A percentile compares a stretch with the other conserved stretches of the same genome.
phyloP scores from a whole-genome alignment of 352 stramenopile species.

The Phytopythium helicoides region DNA sequence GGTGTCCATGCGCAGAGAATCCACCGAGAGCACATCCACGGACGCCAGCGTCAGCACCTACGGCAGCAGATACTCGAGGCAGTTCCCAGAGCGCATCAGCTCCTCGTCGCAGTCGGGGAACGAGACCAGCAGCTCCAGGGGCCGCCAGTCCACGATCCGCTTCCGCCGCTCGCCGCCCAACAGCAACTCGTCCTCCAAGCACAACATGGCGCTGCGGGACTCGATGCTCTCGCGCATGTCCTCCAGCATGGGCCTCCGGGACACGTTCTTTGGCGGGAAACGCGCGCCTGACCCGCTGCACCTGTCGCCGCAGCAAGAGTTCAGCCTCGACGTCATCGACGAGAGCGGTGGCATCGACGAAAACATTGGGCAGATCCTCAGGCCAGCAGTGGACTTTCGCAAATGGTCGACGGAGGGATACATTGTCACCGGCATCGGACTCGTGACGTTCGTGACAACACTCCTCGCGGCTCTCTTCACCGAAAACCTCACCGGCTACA shows the following conservation, averaged over 20 bases:
- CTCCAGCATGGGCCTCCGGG: slow-evolving; percentile 38
- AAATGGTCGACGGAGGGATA: slow-evolving; percentile 55
- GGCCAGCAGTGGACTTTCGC: slow-evolving; percentile 33
- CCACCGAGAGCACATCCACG: slow-evolving; percentile 18
- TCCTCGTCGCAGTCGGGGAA: slow-evolving; percentile 21
- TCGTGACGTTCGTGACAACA: slow-evolving; percentile 43
- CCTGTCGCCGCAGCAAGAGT: slow-evolving; percentile 65
- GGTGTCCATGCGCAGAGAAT: slow-evolving; percentile 17
- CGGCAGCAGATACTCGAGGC: slow-evolving; percentile 1
- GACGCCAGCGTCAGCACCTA: slow-evolving; percentile 5
- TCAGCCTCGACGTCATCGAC: slow-evolving; percentile 75
- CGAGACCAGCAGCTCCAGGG: slow-evolving; percentile 11
- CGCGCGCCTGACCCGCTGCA: slow-evolving; percentile 46
- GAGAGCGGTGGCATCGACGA: slow-evolving; percentile 63
- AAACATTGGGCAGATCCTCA: slow-evolving; percentile 55
- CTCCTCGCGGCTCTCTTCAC: slow-evolving; percentile 33
- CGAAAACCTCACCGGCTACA: slow-evolving; percentile 82
- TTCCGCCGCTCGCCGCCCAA: slow-evolving; percentile 24
- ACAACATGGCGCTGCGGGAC: slow-evolving; percentile 30
- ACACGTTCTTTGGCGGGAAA: slow-evolving; percentile 60
- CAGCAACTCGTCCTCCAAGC: slow-evolving; percentile 36
- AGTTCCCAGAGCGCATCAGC: slow-evolving; percentile 13
- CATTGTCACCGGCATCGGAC: slow-evolving; percentile 33
- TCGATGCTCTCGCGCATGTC: slow-evolving; percentile 42
- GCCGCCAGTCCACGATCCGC: slow-evolving; percentile 17